Evolutionary conservation across 1,139 yeast species (phyloP).

Genomic region (Entelexis sorbosivorans): DNA sequence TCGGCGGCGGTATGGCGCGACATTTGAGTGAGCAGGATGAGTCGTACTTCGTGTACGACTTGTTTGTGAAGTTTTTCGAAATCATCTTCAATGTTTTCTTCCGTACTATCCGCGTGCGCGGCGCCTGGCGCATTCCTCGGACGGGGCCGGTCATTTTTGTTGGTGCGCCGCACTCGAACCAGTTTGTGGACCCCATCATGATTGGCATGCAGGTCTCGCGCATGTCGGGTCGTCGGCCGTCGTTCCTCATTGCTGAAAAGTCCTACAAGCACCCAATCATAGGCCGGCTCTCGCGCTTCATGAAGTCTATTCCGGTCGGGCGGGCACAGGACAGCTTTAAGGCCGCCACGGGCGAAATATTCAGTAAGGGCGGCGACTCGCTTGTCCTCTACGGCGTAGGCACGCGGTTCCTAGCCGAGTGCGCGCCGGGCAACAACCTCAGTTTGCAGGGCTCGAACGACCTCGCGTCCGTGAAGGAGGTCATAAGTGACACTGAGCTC

Average conservation of each 20-base stretch:
- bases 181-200: conserved; percentile 88
- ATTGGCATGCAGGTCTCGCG: conserved; percentile 30
- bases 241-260: conserved; percentile 78
- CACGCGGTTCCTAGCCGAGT: conserved; percentile 58
- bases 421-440: conserved; percentile 31
- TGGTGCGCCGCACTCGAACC: conserved; percentile 97
- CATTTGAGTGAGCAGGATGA: not conserved
- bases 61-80: conserved; percentile 31
- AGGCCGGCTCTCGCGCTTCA: conserved; percentile 65
- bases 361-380: conserved; percentile 38
- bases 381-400: conserved; percentile 49
- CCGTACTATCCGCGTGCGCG: conserved; percentile 80
- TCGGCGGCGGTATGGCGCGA: not conserved
- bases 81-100: conserved; percentile 53
- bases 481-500: conserved; percentile 65
- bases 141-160: conserved; percentile 85
- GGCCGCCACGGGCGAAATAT: conserved; percentile 51
- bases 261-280: conserved; percentile 58
- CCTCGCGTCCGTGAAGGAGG: conserved; percentile 55
- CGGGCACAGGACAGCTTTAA: conserved; percentile 78
- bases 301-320: conserved; percentile 77
- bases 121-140: conserved; percentile 77
- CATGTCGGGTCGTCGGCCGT: conserved; percentile 60
- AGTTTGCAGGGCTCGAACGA: conserved; percentile 56
- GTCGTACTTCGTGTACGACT: conserved; percentile 29